Evolutionary conservation across 371 early-diverging fungal genomes (phyloP), one percentile per base, ranked within the genome.

Genomic region (Circinella umbellata): DNA sequence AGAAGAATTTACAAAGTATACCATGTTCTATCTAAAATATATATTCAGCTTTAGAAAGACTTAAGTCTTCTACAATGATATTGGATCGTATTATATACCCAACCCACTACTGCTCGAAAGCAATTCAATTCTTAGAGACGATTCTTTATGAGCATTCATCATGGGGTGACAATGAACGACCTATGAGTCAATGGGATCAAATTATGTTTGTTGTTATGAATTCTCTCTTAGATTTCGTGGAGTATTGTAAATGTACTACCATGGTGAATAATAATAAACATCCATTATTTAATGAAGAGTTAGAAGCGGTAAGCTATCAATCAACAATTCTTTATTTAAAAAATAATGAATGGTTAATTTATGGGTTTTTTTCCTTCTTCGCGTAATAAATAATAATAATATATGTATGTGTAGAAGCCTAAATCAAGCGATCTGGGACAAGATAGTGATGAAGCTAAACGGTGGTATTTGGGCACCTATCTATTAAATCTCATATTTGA

Each of bases 181-280:
- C 46, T n/a, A 59, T 46, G 4, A 57, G 47, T 17, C 68, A 51
- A 36, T 72, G 68, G 72, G 68, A 68, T 64, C n/a, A 62, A 4
- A n/a, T 72, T 3, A 64, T 72, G 0, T 49, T 60, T 17, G 49
- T 60, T 10, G 35, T 72, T 57, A 37, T 48, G 3, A 61, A 67
- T 48, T 38, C 71, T 4, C n/a, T 72, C 1, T 59, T 72, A 11
- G 64, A 64, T 53, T 68, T 61, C 63, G 39, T 72, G 6, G 60
- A 63, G 3, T 67, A 67, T 53, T 10, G 61, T 18, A 18, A 35
- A 38, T 63, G 34, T 46, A 59, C 57, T 9, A 39, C 27, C 14
- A 69, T 64, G 64, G 60, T 15, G 38, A 64, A 34, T 20, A 63
- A 34, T 20, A 63, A 63, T 47, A 17, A 37, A 9, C 14, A 55